These are phyloP conservation scores for Lachancea cidri DNA, from an alignment of 805 yeast genomes.

Conservation along the genomic window DNA sequence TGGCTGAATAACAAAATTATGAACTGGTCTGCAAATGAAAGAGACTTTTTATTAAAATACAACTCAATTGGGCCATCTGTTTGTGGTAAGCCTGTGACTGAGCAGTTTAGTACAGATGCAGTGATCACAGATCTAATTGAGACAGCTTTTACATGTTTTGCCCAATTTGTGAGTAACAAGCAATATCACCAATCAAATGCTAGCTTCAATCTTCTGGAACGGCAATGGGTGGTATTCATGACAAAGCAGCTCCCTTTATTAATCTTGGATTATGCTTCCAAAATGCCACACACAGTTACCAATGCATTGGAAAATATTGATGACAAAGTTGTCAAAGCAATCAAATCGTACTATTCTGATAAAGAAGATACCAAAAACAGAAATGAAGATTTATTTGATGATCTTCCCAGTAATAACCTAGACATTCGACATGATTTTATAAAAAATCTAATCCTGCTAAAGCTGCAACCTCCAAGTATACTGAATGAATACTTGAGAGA, in stretches of 20 bases:
- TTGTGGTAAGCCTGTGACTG: conserved; percentile 24
- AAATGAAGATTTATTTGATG: conserved; percentile 47
- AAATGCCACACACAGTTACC: conserved; percentile 23
- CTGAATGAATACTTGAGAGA: conserved; percentile 36
- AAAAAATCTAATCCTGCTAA: conserved; percentile 39
- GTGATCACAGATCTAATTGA: conserved; percentile 29
- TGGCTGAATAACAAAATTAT: conserved; percentile 37
- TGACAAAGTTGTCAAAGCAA: conserved; percentile 29
- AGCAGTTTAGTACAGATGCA: conserved; percentile 17
- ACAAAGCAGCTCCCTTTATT: conserved; percentile 44
- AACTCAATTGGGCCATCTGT: conserved; percentile 32
- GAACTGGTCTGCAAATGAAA: conserved; percentile 32
- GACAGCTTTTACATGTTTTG: conserved; percentile 39
- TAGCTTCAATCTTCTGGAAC: conserved; percentile 30
- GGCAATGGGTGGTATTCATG: conserved; percentile 44
- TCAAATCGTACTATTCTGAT: conserved; percentile 32
- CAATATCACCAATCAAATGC: conserved; percentile 36
- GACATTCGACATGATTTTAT: conserved; percentile 50
- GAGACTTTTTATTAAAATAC: conserved; percentile 30
- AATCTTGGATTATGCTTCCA: conserved; percentile 29
- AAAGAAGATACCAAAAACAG: conserved; percentile 32
- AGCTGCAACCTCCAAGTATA: conserved; percentile 33
- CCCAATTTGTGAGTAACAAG: conserved; percentile 41
- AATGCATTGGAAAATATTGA: conserved; percentile 27
- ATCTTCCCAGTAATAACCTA: conserved; percentile 41